Conservation (phyloP, 768 basidiomycete species). For the Agaricus blazei region DNA sequence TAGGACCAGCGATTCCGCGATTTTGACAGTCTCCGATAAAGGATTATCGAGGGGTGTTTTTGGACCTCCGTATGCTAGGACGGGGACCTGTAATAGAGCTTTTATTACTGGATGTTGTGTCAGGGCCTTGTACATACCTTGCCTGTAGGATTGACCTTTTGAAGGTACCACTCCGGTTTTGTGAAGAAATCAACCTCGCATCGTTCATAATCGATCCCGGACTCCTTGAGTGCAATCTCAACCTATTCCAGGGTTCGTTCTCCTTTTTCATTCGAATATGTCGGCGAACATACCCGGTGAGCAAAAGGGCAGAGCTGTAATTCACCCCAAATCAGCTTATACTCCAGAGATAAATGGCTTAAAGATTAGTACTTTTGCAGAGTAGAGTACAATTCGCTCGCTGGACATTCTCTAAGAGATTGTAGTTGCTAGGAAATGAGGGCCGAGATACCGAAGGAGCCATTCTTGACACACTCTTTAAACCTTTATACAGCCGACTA, state of each 20-base stretch:
- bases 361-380: conserved; percentile 32
- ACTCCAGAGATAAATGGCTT: neutral
- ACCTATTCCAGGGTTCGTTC: conserved; percentile 26
- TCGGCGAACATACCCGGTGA: conserved; percentile 37
- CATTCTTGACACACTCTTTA: no score
- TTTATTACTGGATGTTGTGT: neutral
- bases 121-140: conserved; percentile 38
- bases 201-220: conserved; percentile 39
- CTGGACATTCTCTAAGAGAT: neutral
- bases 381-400: conserved; percentile 35
- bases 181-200: conserved; percentile 57
- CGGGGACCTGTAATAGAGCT: conserved; percentile 39
- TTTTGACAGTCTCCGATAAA: conserved; percentile 52
- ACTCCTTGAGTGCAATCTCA: conserved; percentile 59
- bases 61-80: conserved; percentile 59
- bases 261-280: neutral
- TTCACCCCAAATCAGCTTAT: neutral
- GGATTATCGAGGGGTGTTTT: conserved; percentile 44
- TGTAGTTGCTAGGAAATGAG: no score
- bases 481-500: no score
- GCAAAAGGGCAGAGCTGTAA: conserved; percentile 53
- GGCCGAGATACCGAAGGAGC: no score
- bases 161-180: conserved; percentile 68
- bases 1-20: conserved; percentile 61
- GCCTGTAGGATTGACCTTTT: conserved; percentile 58